Conservation (phyloP, 345 rosid genomes). For the Linum usitatissimum region DNA sequence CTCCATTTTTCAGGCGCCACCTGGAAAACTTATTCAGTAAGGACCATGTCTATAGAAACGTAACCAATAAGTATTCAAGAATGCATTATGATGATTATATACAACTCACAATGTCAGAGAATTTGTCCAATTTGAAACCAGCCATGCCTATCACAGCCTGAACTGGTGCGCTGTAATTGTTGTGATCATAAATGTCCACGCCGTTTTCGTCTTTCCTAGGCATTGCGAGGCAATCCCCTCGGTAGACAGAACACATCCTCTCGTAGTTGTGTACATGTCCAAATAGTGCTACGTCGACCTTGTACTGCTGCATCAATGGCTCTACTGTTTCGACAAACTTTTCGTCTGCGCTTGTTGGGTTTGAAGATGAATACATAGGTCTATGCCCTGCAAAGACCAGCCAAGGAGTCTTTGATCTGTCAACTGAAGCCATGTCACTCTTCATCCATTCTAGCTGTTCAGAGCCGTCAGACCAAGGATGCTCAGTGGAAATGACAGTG, state of each 20-base stretch:
- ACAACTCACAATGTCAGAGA: slow-evolving; percentile 26
- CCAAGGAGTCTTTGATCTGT: slow-evolving; percentile 60
- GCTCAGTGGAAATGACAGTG: slow-evolving; percentile 55
- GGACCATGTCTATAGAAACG: too few relatives aligned
- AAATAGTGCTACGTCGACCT: slow-evolving; percentile 52
- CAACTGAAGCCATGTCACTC: slow-evolving; percentile 42
- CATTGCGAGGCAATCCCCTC: slow-evolving; percentile 31
- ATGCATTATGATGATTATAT: background rate
- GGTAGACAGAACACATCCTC: slow-evolving; percentile 47
- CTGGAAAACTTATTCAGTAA: too few relatives aligned
- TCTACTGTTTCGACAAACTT: slow-evolving; percentile 25
- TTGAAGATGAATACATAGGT: slow-evolving; percentile 40
- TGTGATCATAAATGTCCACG: slow-evolving; percentile 40
- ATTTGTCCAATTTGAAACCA: slow-evolving; percentile 39
- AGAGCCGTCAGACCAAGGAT: slow-evolving; percentile 34
- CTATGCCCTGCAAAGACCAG: slow-evolving; percentile 53
- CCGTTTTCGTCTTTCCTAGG: slow-evolving; percentile 39
- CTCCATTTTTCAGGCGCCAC: slow-evolving; percentile 37
- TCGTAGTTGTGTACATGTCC: slow-evolving; percentile 72
- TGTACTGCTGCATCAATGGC: slow-evolving; percentile 34
- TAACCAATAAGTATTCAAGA: too few relatives aligned
- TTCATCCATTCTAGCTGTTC: slow-evolving; percentile 58
- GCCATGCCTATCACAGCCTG: slow-evolving; percentile 64
- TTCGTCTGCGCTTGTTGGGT: slow-evolving; percentile 6
- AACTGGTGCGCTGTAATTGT: slow-evolving; percentile 46